Evolutionary conservation across 192 early-diverging fungal species (phyloP).

Genomic region (Helicostylum pulchrum): DNA sequence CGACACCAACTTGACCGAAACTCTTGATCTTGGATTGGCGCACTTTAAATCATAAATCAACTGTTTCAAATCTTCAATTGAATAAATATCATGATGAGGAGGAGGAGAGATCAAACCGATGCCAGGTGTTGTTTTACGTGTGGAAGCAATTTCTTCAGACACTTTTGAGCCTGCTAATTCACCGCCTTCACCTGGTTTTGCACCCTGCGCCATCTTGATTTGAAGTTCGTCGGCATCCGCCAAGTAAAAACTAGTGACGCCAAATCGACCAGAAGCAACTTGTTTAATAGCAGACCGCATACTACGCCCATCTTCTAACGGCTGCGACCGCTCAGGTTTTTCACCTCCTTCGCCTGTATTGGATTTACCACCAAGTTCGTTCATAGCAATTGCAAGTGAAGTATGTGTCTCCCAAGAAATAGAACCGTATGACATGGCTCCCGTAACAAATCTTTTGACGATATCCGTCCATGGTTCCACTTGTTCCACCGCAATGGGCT

Average conservation of each 20-base stretch:
- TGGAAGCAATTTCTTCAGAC: slow-evolving; percentile 74
- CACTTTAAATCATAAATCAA: slow-evolving; percentile 97
- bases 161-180: slow-evolving; percentile 66
- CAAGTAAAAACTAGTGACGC: slow-evolving; percentile 93
- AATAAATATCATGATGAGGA: slow-evolving; percentile 99
- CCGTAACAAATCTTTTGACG: slow-evolving; percentile 94
- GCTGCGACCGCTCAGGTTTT: slow-evolving; percentile 79
- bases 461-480: slow-evolving; percentile 98
- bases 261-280: slow-evolving; percentile 96
- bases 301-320: slow-evolving; percentile 68
- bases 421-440: slow-evolving; percentile 98
- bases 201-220: slow-evolving; percentile 99
- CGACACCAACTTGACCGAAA: slow-evolving; percentile 96
- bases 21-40: slow-evolving; percentile 85
- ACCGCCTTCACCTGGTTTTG: slow-evolving; percentile 98
- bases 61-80: slow-evolving; percentile 98
- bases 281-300: slow-evolving; percentile 97
- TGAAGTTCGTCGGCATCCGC: slow-evolving; percentile 95
- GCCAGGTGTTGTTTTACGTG: slow-evolving; percentile 92
- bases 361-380: slow-evolving; percentile 92
- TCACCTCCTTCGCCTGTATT: slow-evolving; percentile 99
- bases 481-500: slow-evolving; percentile 82
- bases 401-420: slow-evolving; percentile 94
- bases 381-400: slow-evolving; percentile 93
- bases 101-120: slow-evolving; percentile 96